Conservation (phyloP, 805 yeast species). For the Yamadazyma laniorum region DNA sequence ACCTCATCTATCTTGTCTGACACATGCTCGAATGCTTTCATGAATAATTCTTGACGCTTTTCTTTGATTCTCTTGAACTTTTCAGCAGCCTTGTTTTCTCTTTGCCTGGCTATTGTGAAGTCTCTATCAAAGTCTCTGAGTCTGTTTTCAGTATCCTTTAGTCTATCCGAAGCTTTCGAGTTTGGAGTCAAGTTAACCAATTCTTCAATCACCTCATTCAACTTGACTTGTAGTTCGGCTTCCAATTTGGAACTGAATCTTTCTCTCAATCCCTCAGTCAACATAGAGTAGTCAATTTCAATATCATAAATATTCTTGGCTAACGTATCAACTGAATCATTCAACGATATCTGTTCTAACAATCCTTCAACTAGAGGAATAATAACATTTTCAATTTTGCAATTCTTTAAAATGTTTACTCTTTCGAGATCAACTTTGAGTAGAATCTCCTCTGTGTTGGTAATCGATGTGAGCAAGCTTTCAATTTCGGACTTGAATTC, state of each 20-base stretch:
- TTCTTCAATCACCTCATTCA: conserved; percentile 37
- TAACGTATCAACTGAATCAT: conserved; percentile 43
- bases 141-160: conserved; percentile 62
- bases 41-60: conserved; percentile 61
- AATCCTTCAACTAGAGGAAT: conserved; percentile 64
- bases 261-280: conserved; percentile 45
- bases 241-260: conserved; percentile 38
- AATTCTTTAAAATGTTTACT: conserved; percentile 58
- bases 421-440: conserved; percentile 56
- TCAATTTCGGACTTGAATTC: conserved; percentile 39
- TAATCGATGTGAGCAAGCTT: conserved; percentile 29
- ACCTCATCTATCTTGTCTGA: conserved; percentile 68
- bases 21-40: conserved; percentile 73
- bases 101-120: conserved; percentile 56
- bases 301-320: conserved; percentile 44
- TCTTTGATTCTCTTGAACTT: conserved; percentile 59
- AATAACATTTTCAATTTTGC: conserved; percentile 68
- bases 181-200: conserved; percentile 68
- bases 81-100: conserved; percentile 53
- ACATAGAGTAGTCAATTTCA: conserved; percentile 51
- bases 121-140: conserved; percentile 63
- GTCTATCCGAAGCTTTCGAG: conserved; percentile 72
- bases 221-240: conserved; percentile 30
- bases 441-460: conserved; percentile 49
- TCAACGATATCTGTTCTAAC: conserved; percentile 60